Evolutionary conservation across 2,329 filamentous ascomycete genomes (phyloP), one percentile per base, ranked within the genome.

Genomic region (Cladosporium sp.): DNA sequence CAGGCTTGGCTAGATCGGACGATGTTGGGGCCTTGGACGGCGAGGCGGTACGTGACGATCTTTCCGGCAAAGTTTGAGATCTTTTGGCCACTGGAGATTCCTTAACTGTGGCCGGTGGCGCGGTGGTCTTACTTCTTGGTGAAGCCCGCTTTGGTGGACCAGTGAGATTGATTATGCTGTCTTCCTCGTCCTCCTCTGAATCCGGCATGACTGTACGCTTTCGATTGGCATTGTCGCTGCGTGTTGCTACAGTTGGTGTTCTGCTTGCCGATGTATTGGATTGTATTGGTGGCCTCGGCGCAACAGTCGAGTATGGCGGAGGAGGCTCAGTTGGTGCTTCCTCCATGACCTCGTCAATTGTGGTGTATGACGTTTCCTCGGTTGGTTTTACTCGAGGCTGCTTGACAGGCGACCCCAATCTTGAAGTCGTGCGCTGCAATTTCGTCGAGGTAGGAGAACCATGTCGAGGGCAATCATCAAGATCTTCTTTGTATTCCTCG

Each of bases 291-390:
- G 20, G 45, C 20, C 15, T 50, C 12, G 61, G 65, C n/a, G 66
- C 63, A 20, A 72, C 62, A 0, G 71, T 74, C 2, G 73, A 76
- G 54, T 76, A 77, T 4, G 74, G 74, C 12, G 68, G 68, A 29
- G 68, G 68, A 22, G 68, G 65, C 13, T 61, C 64, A 9, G 36
- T 29, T 12, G 47, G 50, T 9, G 58, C 57, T 11, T 58, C 56
- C 11, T 59, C 57, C 22, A 58, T 67, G 53, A 64, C 37, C n/a
- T 65, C 65, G 40, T 74, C 71, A 32, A 75, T 72, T 17, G 68
- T 58, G 4, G 63, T 59, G 51, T 72, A 72, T 2, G 66, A 68
- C 20, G 15, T 19, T 7, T 39, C 20, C 12, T 3, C 15, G 18
- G 13, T 29, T 15, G 59, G 56, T 4, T 55, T 44, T 11, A 18